Base-by-base conservation (phyloP, 2,329 filamentous ascomycete species). In the Phoma sp. region DNA sequence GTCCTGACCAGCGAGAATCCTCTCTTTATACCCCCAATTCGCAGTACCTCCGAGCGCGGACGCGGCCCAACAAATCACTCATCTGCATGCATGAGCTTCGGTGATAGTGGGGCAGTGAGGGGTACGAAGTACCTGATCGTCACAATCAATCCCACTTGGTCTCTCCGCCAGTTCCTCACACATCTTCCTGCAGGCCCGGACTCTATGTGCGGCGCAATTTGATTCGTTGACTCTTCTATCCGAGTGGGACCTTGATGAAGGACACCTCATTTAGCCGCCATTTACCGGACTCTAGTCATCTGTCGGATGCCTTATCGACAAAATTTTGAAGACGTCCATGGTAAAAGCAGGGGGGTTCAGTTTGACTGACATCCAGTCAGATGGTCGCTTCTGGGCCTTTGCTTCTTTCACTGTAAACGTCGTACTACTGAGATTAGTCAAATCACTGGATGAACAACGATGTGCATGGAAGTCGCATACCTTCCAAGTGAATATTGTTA, bases 101-200 rank as follows among this genome's bases (percentile, higher is more conserved):
- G 27, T 46, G 31, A 37, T 36, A 31, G 52, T 47, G 46, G 52
- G 52, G 52, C 36, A 55, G 21, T 45, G 52, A 55, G 52, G 52
- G 52, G 52, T 38, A 45, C 25, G n/a, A 33, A 35, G n/a, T n/a
- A 7, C 10, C n/a, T 33, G 41, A 32, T 31, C 29, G 15, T 13
- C 41, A 43, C 27, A 33, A 17, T 32, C 17, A 13, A 46, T 51
- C 31, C 52, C 39, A 32, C 52, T 47, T 51, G 25, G 35, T 49
- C 12, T 40, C 25, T 39, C 8, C 27, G 10, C 9, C 21, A 22
- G 15, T 33, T 17, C 36, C 17, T 33, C n/a, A 29, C 31, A 36
- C 21, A 12, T 17, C 27, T 9, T 36, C n/a, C 4, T 36, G 49
- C 49, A 52, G 49, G 22, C 29, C 19, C 35, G 41, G 32, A 17